Conservation (phyloP, 805 yeast species). For the Saturnispora sanitii region DNA sequence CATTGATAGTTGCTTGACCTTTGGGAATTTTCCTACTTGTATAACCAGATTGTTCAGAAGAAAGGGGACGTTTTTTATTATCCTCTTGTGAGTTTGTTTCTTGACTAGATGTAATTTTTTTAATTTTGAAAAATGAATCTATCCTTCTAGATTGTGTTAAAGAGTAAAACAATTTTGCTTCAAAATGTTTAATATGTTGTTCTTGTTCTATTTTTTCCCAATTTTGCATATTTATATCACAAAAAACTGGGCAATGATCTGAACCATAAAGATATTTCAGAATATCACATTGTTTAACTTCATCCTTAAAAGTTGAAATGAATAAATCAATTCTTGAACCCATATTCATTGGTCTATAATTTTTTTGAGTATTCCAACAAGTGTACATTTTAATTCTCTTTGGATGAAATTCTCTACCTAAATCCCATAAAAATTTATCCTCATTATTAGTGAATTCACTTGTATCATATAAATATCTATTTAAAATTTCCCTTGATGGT, state of each 20-base stretch:
- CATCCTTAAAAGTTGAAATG: slow-evolving; percentile 38
- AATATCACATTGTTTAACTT: slow-evolving; percentile 34
- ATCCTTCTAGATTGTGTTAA: slow-evolving; percentile 24
- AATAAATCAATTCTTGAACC: slow-evolving; percentile 87
- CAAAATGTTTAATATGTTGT: slow-evolving; percentile 32
- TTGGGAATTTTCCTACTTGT: slow-evolving; percentile 16
- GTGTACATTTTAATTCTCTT: slow-evolving; percentile 64
- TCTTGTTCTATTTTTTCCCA: background rate
- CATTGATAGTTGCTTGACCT: slow-evolving; percentile 8
- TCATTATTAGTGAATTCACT: slow-evolving; percentile 21
- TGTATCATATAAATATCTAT: slow-evolving; percentile 29
- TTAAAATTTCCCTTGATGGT: slow-evolving; percentile 36
- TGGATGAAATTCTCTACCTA: slow-evolving; percentile 48
- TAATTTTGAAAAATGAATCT: slow-evolving; percentile 22
- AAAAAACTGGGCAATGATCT: slow-evolving; percentile 87
- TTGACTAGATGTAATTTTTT: slow-evolving; percentile 1
- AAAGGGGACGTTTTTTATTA: slow-evolving; percentile 6
- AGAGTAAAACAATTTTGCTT: slow-evolving; percentile 42
- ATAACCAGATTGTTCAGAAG: slow-evolving; percentile 11
- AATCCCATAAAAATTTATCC: slow-evolving; percentile 43
- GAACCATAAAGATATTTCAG: slow-evolving; percentile 71
- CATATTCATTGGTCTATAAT: slow-evolving; percentile 68
- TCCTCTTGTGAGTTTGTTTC: background rate
- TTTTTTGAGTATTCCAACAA: slow-evolving; percentile 80
- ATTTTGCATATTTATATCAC: slow-evolving; percentile 41